Evolutionary conservation across 2,329 filamentous ascomycete species (phyloP), one percentile per base, ranked within the genome.

Genomic region (Paramyrothecium roridum): DNA sequence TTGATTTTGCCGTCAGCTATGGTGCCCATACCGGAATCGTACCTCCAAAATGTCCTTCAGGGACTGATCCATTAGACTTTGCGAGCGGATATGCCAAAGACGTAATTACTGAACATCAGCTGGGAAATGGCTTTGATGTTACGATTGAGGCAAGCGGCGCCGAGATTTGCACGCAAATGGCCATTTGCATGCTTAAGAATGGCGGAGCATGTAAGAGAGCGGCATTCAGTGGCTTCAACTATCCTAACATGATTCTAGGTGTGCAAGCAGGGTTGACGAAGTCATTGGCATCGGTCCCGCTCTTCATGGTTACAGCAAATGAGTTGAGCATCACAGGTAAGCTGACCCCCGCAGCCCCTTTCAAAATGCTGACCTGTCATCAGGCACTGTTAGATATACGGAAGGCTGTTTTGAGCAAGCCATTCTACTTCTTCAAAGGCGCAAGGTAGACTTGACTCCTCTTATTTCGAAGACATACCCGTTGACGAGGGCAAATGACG

Each of bases 381-480:
- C 2, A 62, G 63, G 63, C 6, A 67, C 63, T 17, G 63, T 65
- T 1, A 55, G 64, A 7, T 67, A 65, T 46, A 67, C 62, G 2
- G 59, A 62, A 16, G 63, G 63, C 17, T 67, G 64, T 53, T 67
- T 64, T 30, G 56, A 48, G 2, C 62, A 65, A 19, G 62, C 63
- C 10, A 65, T 67, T 43, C 53, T 53, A 34, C 60, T 67, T 1
- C 50, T 67, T 4, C 30, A 54, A 16, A 30, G 59, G 7, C 60
- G 62, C 17, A 47, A 50, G 21, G 62, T 67, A 3, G 55, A 65
- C 46, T 52, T 65, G 16, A 65, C 62, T 55, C 64, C 63, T 16
- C 54, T 67, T 7, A 64, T 66, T 43, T 63, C 63, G 3, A 59
- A 58, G 0, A 65, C 62, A 8, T 67, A 61, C 48, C 62, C 63